Base-by-base conservation (phyloP, 345 rosid genomes). In the Cardamine occulta region DNA sequence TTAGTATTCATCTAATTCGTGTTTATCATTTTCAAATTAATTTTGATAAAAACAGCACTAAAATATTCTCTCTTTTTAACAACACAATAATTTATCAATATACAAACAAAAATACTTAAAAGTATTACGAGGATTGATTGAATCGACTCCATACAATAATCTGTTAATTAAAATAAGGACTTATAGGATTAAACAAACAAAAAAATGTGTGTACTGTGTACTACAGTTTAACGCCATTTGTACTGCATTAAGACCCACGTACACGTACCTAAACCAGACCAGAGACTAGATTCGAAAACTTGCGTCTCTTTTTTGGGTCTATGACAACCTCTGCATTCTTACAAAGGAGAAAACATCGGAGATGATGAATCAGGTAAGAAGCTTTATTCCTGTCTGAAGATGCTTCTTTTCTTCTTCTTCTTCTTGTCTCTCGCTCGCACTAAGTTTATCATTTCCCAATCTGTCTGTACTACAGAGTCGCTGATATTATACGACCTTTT, bases 161-260 rank as follows among this genome's bases (percentile, higher is more conserved):
- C 8, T 55, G 73, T 54, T 24, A 17, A 65, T 48, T 21, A 51
- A 31, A 49, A 12, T 9, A 66, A 7, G 31, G 57, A 66, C 45
- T 15, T 24, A 5, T 4, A 9, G 15, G n/a, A 23, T 47, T 48
- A 63, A 57, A 63, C 11, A 63, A 31, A 32, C 6, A 17, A 58
- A 24, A 17, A 13, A 37, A 56, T 47, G 49, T 8, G 53, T 42
- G 80, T 76, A 76, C 80, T 69, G 75, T 68, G 80, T 76, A 76
- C 70, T 69, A 69, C 80, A 69, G 70, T 69, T 68, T 68, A 75
- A 60, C 63, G 7, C 68, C 63, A 52, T 59, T 75, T 76, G 80
- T 76, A 76, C 75, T 68, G 48, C 75, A 69, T 61, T 21, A 40
- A 59, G 62, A 69, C 62, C 26, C 18, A 48, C 19, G 73, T 58